phyloP scores from a whole-genome alignment of 345 rosid species.

The Boechera retrofracta region DNA sequence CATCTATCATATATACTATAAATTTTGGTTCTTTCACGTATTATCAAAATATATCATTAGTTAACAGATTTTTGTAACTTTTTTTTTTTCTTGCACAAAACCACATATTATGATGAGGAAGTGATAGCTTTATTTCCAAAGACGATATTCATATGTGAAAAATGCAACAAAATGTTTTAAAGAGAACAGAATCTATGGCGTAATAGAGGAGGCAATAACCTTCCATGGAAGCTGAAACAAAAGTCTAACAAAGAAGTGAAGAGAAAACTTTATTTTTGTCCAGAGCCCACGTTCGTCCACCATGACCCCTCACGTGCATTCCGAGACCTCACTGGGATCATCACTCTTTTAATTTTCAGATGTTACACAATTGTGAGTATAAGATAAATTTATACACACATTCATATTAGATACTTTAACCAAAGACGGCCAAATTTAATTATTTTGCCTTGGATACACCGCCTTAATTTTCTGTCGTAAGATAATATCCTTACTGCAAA shows the following conservation, averaged over 20 bases:
- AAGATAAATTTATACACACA: neutral
- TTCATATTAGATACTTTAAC: neutral
- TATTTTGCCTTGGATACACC: neutral
- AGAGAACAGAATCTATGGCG: constrained; percentile 77
- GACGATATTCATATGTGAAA: constrained; percentile 72
- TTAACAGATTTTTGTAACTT: neutral
- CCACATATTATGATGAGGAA: constrained; percentile 74
- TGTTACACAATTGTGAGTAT: neutral
- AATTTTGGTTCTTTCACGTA: neutral
- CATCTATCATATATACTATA: neutral
- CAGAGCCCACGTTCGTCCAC: constrained; percentile 71
- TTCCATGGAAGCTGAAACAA: constrained; percentile 78
- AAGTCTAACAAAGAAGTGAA: constrained; percentile 70
- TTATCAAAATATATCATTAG: neutral
- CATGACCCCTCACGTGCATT: constrained; percentile 66
- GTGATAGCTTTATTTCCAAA: constrained; percentile 75
- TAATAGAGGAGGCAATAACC: constrained; percentile 75
- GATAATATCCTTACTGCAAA: neutral
- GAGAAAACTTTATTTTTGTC: constrained; percentile 66
- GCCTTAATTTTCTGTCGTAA: neutral
- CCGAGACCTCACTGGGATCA: constrained; percentile 63
- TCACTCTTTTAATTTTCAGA: neutral
- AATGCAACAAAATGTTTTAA: constrained; percentile 76
- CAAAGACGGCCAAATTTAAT: neutral
- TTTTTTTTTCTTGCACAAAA: neutral